Base-by-base conservation (phyloP, 805 yeast species). In the Lipomyces sp. region DNA sequence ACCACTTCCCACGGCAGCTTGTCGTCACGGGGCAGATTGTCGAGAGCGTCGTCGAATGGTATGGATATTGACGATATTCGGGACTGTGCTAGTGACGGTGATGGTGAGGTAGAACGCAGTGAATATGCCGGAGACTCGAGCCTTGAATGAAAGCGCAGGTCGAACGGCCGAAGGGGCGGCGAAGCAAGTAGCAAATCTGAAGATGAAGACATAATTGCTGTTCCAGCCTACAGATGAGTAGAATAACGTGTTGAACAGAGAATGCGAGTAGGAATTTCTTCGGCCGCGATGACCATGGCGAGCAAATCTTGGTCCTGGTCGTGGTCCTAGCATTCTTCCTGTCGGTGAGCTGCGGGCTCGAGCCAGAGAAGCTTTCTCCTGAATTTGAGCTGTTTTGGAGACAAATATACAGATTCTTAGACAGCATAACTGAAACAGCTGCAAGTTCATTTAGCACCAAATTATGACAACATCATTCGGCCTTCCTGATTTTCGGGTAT, bases 1-100 rank as follows among this genome's bases (percentile, higher is more conserved):
- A 73, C 69, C 1, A 73, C 69, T 42, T 72, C 74, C 72, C 71
- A 71, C n/a, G 72, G 73, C 51, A 66, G 45, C 33, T 64, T 51
- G 51, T 53, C 59, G 33, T 69, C 69, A 15, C 57, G 30, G 8
- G 66, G 68, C 24, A 67, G 60, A n/a, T 57, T 29, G 53, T 65
- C 69, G 24, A 65, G 59, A 32, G 60, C 70, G 10, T 69, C 72
- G 39, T 65, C 72, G 34, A 65, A 63, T 57, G 48, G 54, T 33
- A 60, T 50, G 15, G 67, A 65, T 5, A 61, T 50, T 33, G 69
- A 65, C 50, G 70, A 69, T 34, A 65, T 56, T 32, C 65, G 61
- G 8, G 72, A 69, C 53, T 50, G 66, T 29, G 69, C 57, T 4
- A 58, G 33, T 6, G 69, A 66, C 53, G 68, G 61, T 4, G 71